A percentile compares a stretch with the other conserved stretches of the same genome.
These are phyloP conservation scores for Chrysosphaeria jannelii DNA, from an alignment of 2,329 filamentous ascomycete species.

Conservation along the genomic window DNA sequence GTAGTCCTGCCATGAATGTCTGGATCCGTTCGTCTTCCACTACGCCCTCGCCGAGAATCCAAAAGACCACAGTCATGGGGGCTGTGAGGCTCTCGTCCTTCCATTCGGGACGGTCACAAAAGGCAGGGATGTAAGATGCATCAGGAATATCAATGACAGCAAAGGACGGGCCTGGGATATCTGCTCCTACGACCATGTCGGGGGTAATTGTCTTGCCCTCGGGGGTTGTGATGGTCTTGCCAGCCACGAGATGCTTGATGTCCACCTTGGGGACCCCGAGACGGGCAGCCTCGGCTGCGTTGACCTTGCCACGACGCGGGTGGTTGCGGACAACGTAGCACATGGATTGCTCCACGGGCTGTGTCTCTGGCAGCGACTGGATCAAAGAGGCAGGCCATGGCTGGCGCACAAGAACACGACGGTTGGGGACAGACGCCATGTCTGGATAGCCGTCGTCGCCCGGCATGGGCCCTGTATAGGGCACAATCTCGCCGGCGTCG, in stretches of 20 bases:
- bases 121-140: conserved; percentile 32
- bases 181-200: conserved; percentile 54
- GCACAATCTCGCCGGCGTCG: conserved; percentile 29
- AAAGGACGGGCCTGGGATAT: conserved; percentile 38
- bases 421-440: conserved; percentile 19
- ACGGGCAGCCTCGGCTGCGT: conserved; percentile 27
- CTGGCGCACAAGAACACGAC: conserved; percentile 39
- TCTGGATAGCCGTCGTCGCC: conserved; percentile 10
- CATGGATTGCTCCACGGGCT: conserved; percentile 34
- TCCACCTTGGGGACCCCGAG: conserved; percentile 29
- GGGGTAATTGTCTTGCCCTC: conserved; percentile 45
- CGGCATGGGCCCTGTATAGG: conserved; percentile 38
- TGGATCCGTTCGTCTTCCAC: conserved; percentile 28
- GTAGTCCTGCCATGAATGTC: conserved; percentile 34
- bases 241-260: conserved; percentile 28
- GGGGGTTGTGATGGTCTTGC: conserved; percentile 28
- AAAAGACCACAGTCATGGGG: conserved; percentile 39
- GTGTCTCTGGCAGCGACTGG: conserved; percentile 32
- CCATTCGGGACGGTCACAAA: conserved; percentile 49
- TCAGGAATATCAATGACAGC: conserved; percentile 57
- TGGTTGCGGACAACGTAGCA: conserved; percentile 68
- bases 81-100: conserved; percentile 29
- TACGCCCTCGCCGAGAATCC: conserved; percentile 49
- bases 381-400: conserved; percentile 52
- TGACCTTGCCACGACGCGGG: conserved; percentile 53